These are phyloP conservation scores for Diutina sp. DNA, from an alignment of 1,139 yeast genomes.

Conservation along the genomic window DNA sequence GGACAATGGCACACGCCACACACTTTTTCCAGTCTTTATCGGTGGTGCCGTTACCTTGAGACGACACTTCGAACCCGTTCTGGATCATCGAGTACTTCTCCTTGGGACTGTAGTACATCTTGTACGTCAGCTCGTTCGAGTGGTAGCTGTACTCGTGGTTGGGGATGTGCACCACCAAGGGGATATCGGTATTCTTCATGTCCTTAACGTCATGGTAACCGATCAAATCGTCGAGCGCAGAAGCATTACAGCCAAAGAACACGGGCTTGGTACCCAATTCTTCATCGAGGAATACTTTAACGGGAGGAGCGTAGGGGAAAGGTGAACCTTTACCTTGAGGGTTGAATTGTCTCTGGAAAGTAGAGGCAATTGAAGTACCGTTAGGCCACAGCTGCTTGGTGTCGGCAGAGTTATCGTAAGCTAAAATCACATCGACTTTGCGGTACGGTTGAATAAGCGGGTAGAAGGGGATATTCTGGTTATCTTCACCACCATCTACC, in stretches of 20 bases:
- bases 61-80: slow-evolving; percentile 63
- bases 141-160: slow-evolving; percentile 17
- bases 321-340: slow-evolving; percentile 21
- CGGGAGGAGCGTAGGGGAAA: neutral
- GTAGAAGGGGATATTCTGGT: slow-evolving; percentile 63
- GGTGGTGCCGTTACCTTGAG: slow-evolving; percentile 61
- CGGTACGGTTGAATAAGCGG: slow-evolving; percentile 67
- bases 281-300: neutral
- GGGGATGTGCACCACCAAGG: slow-evolving; percentile 26
- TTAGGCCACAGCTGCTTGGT: slow-evolving; percentile 60
- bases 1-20: slow-evolving; percentile 79
- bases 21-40: slow-evolving; percentile 70
- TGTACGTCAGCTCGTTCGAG: slow-evolving; percentile 26
- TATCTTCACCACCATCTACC: slow-evolving; percentile 34
- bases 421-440: slow-evolving; percentile 66
- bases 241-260: slow-evolving; percentile 43
- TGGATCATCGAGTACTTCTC: slow-evolving; percentile 19
- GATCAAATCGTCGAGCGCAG: slow-evolving; percentile 15
- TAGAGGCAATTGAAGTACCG: slow-evolving; percentile 53
- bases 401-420: slow-evolving; percentile 81
- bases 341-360: slow-evolving; percentile 37
- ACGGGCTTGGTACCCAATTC: slow-evolving; percentile 23
- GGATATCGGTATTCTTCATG: slow-evolving; percentile 14
- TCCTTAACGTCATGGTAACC: slow-evolving; percentile 9
- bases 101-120: slow-evolving; percentile 24